These are phyloP conservation scores for Glycine latifolia DNA, from an alignment of 306 rosid genomes.

Conservation along the genomic window DNA sequence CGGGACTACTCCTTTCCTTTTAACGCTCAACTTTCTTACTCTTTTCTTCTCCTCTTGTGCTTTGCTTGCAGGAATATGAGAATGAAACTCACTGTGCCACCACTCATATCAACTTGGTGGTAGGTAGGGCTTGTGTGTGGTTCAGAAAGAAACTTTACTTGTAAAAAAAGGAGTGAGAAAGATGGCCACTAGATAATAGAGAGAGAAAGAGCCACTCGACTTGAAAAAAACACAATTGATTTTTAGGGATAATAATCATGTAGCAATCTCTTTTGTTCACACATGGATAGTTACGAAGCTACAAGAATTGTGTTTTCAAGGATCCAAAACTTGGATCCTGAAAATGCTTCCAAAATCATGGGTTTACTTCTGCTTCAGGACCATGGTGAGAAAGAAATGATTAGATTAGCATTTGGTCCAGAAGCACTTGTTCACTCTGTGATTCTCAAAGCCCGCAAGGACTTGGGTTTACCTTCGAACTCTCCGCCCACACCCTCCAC, in stretches of 20 bases:
- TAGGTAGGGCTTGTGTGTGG: constrained; percentile 77
- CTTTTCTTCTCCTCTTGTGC: constrained; percentile 54
- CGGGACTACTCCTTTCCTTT: constrained; percentile 83
- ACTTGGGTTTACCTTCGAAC: constrained; percentile 71
- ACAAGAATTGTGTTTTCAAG: constrained; percentile 89
- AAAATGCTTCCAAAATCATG: constrained; percentile 98
- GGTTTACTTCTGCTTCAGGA: constrained; percentile 91
- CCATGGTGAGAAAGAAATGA: constrained; percentile 98
- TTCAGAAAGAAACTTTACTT: constrained; percentile 82
- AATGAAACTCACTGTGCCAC: constrained; percentile 51
- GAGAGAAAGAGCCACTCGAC: constrained; percentile 1
- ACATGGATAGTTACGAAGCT: constrained; percentile 96
- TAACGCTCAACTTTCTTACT: constrained; percentile 58
- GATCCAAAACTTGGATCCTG: constrained; percentile 94
- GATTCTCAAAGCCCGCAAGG: constrained; percentile 79
- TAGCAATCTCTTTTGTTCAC: constrained; percentile 35
- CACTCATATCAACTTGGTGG: constrained; percentile 68
- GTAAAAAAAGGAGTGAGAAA: constrained; percentile 47
- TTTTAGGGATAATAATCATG: constrained; percentile 38
- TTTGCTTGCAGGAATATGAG: constrained; percentile 80
- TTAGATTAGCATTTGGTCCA: constrained; percentile 90
- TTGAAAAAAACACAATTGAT: not conserved
- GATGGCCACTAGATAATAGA: not conserved
- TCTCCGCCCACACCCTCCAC: constrained; percentile 80
- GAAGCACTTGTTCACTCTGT: constrained; percentile 85